Percentiles rank a stretch among this genome's conserved stretches.
phyloP scores from a whole-genome alignment of 805 yeast species.

The Wickerhamiella hasegawae region DNA sequence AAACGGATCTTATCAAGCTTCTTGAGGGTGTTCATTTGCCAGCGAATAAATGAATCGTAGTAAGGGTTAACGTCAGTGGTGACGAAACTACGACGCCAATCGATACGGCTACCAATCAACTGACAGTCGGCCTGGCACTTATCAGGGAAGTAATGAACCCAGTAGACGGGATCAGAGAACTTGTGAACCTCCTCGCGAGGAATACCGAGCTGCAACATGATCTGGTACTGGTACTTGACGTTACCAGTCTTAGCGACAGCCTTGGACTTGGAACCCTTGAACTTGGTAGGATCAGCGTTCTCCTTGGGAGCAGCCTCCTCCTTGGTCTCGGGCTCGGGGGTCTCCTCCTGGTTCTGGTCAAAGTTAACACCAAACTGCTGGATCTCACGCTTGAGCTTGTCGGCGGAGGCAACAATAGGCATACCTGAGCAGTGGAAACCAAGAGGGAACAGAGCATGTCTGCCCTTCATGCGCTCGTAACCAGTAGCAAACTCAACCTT shows the following conservation, averaged over 20 bases:
- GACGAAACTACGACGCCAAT: slow-evolving; percentile 93
- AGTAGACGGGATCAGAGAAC: slow-evolving; percentile 82
- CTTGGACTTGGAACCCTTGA: slow-evolving; percentile 83
- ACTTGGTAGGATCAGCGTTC: slow-evolving; percentile 64
- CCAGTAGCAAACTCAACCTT: slow-evolving; percentile 88
- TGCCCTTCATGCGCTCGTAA: slow-evolving; percentile 88
- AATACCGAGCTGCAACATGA: slow-evolving; percentile 89
- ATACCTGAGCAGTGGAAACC: slow-evolving; percentile 99
- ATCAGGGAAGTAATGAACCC: slow-evolving; percentile 89
- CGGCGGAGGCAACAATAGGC: slow-evolving; percentile 93
- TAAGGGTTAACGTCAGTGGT: slow-evolving; percentile 93
- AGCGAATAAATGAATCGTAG: slow-evolving; percentile 86
- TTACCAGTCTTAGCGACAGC: slow-evolving; percentile 89
- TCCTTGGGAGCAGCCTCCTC: slow-evolving; percentile 13
- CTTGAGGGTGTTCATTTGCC: slow-evolving; percentile 88
- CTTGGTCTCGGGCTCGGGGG: slow-evolving; percentile 19
- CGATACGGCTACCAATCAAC: slow-evolving; percentile 79
- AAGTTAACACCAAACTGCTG: slow-evolving; percentile 81
- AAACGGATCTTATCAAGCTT: slow-evolving; percentile 84
- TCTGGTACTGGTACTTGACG: slow-evolving; percentile 88
- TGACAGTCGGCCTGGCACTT: slow-evolving; percentile 67
- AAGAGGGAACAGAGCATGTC: slow-evolving; percentile 80
- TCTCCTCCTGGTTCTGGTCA: slow-evolving; percentile 36
- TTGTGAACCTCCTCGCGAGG: slow-evolving; percentile 65
- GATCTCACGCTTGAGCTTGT: slow-evolving; percentile 81